Conservation (phyloP, 73 alveolate genomes). For the Uronychia setigera region DNA sequence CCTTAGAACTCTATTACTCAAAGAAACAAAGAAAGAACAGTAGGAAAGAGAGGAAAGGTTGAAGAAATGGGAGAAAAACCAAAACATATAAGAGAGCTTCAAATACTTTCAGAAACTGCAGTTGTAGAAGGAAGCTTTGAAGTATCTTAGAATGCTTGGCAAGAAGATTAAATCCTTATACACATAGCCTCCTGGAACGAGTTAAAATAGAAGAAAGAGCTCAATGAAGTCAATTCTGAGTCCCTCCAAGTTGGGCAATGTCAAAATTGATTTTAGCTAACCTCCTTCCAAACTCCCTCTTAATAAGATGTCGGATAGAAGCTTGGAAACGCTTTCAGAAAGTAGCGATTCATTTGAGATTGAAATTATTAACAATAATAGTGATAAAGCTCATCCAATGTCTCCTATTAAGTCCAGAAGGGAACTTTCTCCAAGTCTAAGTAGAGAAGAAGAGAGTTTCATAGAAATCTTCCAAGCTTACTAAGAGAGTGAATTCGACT, state of each 20-base stretch:
- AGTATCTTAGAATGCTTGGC: neutral
- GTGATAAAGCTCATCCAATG: neutral
- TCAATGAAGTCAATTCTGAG: too few relatives aligned
- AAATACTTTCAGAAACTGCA: too few relatives aligned
- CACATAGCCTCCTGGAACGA: too few relatives aligned
- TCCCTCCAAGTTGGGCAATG: too few relatives aligned
- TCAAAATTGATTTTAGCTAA: neutral
- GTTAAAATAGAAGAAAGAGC: too few relatives aligned
- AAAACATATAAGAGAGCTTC: too few relatives aligned
- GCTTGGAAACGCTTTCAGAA: neutral
- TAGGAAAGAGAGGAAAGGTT: too few relatives aligned
- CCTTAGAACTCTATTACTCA: too few relatives aligned
- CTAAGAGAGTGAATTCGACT: neutral
- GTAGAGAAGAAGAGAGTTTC: neutral
- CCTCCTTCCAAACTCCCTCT: neutral
- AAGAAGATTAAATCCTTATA: neutral
- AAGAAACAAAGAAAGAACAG: too few relatives aligned
- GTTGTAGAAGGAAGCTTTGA: too few relatives aligned
- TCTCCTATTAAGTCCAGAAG: neutral
- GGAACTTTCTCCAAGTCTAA: neutral
- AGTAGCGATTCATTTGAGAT: neutral
- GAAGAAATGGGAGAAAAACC: too few relatives aligned
- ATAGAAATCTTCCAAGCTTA: neutral
- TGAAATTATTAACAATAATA: too few relatives aligned
- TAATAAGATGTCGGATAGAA: neutral